Evolutionary conservation across 2,329 filamentous ascomycete species (phyloP), one percentile per base, ranked within the genome.

Genomic region (Keithomyces neogunnii): DNA sequence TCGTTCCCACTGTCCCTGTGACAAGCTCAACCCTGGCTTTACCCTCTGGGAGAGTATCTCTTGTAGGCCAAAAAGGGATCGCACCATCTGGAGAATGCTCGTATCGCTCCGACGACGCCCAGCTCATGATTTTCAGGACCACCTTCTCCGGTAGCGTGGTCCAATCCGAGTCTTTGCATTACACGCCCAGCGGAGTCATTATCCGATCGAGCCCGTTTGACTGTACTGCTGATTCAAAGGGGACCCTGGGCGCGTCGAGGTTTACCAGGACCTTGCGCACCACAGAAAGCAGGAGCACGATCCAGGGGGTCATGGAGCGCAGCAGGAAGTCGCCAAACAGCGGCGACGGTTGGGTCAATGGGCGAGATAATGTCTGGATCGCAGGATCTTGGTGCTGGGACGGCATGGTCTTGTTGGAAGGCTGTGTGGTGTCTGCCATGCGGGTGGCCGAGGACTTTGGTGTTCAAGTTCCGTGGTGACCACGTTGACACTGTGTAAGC

Each of bases 351-450:
- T 82, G 79, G 78, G 68, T 62, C 6, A 82, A 79, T 52, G 79
- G 79, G 0, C 66, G 78, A 47, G 69, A 72, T 6, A 70, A 73
- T 40, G 73, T 84, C 0, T 83, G 74, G 71, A 58, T 83, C 10
- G 69, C 72, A 1, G 80, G 80, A 5, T 76, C 77, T 0, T 84
- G 80, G 81, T 84, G 79, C 56, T 83, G 80, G 80, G 80, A 84
- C 60, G 80, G 80, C 3, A 79, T 84, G 78, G 78, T 84, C 1
- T 57, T 84, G 13, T 62, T 84, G 3, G 80, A 83, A 60, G 81
- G 81, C 1, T 84, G 80, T 51, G 67, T 83, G 3, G 70, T 79
- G 2, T 82, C 79, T 6, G 78, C 80, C 1, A 77, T 78, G 71
- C 69, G 73, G 35, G 69, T 83, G 44, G 80, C 78, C 0, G 57